phyloP scores from a whole-genome alignment of 768 basidiomycete genomes.

The Austroboletus eburneus region DNA sequence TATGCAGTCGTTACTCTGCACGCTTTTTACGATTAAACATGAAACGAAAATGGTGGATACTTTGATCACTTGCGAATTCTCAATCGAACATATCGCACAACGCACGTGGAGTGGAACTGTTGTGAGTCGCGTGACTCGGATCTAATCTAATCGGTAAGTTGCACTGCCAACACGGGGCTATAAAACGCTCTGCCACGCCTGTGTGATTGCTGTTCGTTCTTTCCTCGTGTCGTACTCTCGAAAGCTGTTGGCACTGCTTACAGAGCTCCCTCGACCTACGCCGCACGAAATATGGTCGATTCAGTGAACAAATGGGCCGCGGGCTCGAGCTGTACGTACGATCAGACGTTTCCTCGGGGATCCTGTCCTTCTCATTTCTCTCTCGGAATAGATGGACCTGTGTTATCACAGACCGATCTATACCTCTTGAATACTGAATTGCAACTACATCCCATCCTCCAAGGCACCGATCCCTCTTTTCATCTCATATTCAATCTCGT shows the following conservation, averaged over 20 bases:
- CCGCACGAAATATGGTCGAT: slow-evolving; percentile 29
- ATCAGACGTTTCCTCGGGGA: background rate
- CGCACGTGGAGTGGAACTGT: no score
- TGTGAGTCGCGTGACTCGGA: background rate
- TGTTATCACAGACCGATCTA: slow-evolving; percentile 75
- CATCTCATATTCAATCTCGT: slow-evolving; percentile 70
- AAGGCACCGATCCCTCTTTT: slow-evolving; percentile 43
- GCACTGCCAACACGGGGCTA: background rate
- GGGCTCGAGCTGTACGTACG: slow-evolving; percentile 33
- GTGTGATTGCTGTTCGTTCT: background rate
- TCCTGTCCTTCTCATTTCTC: background rate
- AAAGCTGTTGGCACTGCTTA: background rate
- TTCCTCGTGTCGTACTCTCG: background rate
- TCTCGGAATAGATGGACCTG: slow-evolving; percentile 59
- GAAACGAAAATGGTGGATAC: no score
- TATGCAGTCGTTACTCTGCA: no score
- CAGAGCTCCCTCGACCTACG: background rate
- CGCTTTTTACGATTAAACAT: no score
- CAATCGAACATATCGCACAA: no score
- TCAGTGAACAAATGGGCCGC: slow-evolving; percentile 34
- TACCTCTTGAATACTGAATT: slow-evolving; percentile 71
- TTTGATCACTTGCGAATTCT: no score
- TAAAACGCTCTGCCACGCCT: slow-evolving; percentile 4
- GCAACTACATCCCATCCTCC: slow-evolving; percentile 71
- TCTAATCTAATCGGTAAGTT: slow-evolving; percentile 25